Conservation (phyloP, 1,284 basidiomycete genomes). For the Termitomyces sp. region DNA sequence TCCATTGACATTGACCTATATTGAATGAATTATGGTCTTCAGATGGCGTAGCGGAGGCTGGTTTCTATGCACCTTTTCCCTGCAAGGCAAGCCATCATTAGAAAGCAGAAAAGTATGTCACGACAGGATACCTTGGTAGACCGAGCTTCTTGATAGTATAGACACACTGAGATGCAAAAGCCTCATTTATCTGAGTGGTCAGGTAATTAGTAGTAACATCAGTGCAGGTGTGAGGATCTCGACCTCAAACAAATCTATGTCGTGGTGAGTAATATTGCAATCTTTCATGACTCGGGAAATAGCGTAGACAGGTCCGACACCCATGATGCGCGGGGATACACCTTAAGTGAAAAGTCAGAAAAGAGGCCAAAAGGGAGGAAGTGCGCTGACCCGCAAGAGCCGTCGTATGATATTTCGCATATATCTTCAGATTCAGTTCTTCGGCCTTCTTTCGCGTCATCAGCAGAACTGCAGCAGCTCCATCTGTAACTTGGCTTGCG, state of each 20-base stretch:
- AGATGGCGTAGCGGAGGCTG: neutral
- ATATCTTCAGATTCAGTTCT: slow-evolving; percentile 66
- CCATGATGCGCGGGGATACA: slow-evolving; percentile 78
- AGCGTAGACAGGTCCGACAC: slow-evolving; percentile 71
- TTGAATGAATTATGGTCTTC: neutral
- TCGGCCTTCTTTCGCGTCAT: slow-evolving; percentile 87
- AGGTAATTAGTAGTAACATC: neutral
- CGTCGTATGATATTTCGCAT: slow-evolving; percentile 79
- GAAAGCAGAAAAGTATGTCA: neutral
- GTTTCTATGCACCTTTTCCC: slow-evolving; percentile 30
- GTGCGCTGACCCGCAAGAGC: slow-evolving; percentile 54
- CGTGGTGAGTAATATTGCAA: slow-evolving; percentile 59
- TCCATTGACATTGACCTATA: slow-evolving; percentile 82
- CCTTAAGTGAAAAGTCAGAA: slow-evolving; percentile 32
- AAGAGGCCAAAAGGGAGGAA: slow-evolving; percentile 9
- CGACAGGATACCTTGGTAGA: slow-evolving; percentile 37
- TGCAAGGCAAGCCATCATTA: slow-evolving; percentile 13
- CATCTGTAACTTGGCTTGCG: slow-evolving; percentile 85
- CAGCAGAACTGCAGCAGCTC: slow-evolving; percentile 79
- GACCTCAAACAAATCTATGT: slow-evolving; percentile 82
- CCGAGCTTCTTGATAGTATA: slow-evolving; percentile 75
- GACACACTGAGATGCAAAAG: slow-evolving; percentile 85
- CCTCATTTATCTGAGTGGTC: slow-evolving; percentile 77
- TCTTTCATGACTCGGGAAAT: slow-evolving; percentile 67
- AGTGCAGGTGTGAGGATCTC: slow-evolving; percentile 10